Conservation (phyloP, 208 protist genomes). For the Acanthamoeba triangularis region DNA sequence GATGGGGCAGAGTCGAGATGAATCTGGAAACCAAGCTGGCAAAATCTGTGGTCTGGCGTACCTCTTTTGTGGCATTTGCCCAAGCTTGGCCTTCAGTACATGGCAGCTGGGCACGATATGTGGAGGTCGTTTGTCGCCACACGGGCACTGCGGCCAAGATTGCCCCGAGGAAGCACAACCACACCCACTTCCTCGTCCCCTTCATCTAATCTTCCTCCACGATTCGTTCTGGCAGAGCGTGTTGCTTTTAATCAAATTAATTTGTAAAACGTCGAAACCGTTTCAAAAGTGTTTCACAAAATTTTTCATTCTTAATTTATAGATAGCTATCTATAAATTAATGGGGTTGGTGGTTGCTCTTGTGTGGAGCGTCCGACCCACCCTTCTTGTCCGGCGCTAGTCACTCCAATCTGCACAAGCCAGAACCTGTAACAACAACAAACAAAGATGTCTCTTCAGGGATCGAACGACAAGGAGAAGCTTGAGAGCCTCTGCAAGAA, state of each 20-base stretch:
- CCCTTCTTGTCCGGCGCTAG: not conserved
- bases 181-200: conserved; percentile 6
- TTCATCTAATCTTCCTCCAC: not conserved
- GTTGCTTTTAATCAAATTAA: no score
- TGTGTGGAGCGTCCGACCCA: not conserved
- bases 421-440: not conserved
- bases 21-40: not conserved
- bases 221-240: no score
- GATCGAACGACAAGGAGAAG: conserved; percentile 55
- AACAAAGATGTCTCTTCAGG: not conserved
- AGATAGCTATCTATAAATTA: no score
- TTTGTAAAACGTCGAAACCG: no score
- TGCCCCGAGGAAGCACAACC: conserved; percentile 4
- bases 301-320: no score
- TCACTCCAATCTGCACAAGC: no score
- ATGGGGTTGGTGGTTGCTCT: not conserved
- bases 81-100: not conserved
- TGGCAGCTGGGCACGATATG: not conserved
- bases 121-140: conserved; percentile 8
- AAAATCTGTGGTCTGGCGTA: not conserved
- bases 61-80: conserved; percentile 2
- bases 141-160: not conserved
- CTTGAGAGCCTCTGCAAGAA: conserved; percentile 41
- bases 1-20: not conserved
- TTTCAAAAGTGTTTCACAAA: no score